Percentiles rank a stretch among this genome's conserved stretches.
phyloP scores from a whole-genome alignment of 1,284 basidiomycete species.

The Ustilago nuda region DNA sequence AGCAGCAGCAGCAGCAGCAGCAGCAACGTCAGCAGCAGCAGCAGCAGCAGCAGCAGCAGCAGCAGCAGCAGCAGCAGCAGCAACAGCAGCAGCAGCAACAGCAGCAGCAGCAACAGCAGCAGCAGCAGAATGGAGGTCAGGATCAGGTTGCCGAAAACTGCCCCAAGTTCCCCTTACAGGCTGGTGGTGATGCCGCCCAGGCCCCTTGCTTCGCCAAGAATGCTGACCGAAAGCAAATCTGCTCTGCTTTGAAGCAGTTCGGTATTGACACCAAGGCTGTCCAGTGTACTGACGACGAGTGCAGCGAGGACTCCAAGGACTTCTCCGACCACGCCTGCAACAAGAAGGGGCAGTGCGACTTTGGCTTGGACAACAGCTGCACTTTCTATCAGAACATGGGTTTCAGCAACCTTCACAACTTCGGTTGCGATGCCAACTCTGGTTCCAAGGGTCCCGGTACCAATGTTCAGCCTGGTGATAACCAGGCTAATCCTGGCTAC shows the following conservation, averaged over 20 bases:
- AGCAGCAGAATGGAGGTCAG: slow-evolving; percentile 11
- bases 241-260: slow-evolving; percentile 50
- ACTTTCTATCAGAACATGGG: slow-evolving; percentile 40
- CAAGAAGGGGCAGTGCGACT: slow-evolving; percentile 45
- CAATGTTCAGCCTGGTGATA: background rate
- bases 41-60: slow-evolving; percentile 8
- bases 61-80: slow-evolving; percentile 9
- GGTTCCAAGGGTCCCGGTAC: background rate
- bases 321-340: slow-evolving; percentile 46
- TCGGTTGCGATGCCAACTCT: slow-evolving; percentile 28
- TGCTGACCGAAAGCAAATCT: slow-evolving; percentile 40
- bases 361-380: slow-evolving; percentile 42
- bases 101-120: slow-evolving; percentile 4
- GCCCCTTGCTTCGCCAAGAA: slow-evolving; percentile 43
- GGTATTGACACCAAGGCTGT: slow-evolving; percentile 36
- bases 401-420: slow-evolving; percentile 42
- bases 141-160: slow-evolving; percentile 20
- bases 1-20: slow-evolving; percentile 12
- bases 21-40: slow-evolving; percentile 24
- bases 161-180: slow-evolving; percentile 44
- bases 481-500: too few species aligned
- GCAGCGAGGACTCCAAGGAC: slow-evolving; percentile 42
- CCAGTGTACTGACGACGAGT: slow-evolving; percentile 38
- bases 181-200: slow-evolving; percentile 33
- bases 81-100: slow-evolving; percentile 9